Base-by-base conservation (phyloP, 257 asterid species). In the Lithospermum erythrorhizon region DNA sequence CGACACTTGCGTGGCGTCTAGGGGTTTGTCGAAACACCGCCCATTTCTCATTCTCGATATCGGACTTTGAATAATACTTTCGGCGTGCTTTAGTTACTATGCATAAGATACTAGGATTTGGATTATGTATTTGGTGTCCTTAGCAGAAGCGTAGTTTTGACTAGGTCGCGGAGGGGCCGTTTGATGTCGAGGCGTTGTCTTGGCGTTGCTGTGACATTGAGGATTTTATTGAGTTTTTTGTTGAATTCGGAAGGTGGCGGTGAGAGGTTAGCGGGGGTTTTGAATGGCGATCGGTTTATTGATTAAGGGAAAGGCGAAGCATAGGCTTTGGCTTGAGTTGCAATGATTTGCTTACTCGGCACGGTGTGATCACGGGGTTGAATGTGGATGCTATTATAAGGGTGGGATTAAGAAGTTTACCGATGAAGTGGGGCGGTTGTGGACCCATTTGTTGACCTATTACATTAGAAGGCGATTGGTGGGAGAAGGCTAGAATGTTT, bases 81-180 rank as follows among this genome's bases (percentile, higher is more conserved):
- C 60, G 97, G 62, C 70, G 96, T 16, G 95, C 98, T 0, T 86
- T 91, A 3, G 98, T 94, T 18, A 82, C 90, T 17, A 86, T 91
- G 98, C 98, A 91, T 82, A 91, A 91, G 68, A 91, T 91, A 97
- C 98, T 13, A 81, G 95, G 0, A 83, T 91, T 55, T 91, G 98
- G 98, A 84, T 84, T 17, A 75, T 86, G 90, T 91, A 81, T 41
- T 69, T 91, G 60, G 83, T 78, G 61, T 76, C 86, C 2, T 32
- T 91, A 64, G 86, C 95, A 71, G 6, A 97, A 91, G 83, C 82
- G 86, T 78, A 68, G n/a, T 88, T 21, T 64, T 86, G 23, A 84
- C 87, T 14, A 76, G 76, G 69, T 73, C 98, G 0, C 82, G 98
- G 6, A 79, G 78, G 18, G 69, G n/a, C n/a, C 95, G 5, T 91